Percentiles rank a stretch among this genome's conserved stretches.
Conservation (phyloP, 805 yeast genomes). For the Myxozyma geophila region DNA sequence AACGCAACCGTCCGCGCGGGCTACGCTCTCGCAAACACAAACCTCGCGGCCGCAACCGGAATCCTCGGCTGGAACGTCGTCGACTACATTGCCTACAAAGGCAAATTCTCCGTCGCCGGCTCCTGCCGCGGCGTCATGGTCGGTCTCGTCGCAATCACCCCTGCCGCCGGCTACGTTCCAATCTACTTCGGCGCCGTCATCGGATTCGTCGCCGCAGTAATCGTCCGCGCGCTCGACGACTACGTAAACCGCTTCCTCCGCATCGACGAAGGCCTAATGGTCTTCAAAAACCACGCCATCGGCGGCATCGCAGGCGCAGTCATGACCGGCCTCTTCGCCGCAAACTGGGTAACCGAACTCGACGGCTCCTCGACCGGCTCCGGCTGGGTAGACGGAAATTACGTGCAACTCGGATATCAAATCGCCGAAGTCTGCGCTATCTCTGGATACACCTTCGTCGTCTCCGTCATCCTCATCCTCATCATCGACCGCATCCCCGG, state of each 20-base stretch:
- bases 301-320: slow-evolving; percentile 84
- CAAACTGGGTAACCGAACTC: slow-evolving; percentile 75
- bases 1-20: slow-evolving; percentile 89
- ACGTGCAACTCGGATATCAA: slow-evolving; percentile 84
- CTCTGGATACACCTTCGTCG: slow-evolving; percentile 73
- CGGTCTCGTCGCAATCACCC: slow-evolving; percentile 93
- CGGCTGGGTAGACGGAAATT: slow-evolving; percentile 83
- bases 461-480: slow-evolving; percentile 70
- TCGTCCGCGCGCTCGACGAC: slow-evolving; percentile 30
- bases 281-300: slow-evolving; percentile 87
- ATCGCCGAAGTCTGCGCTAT: slow-evolving; percentile 75
- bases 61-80: slow-evolving; percentile 93
- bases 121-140: slow-evolving; percentile 92
- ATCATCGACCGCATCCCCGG: slow-evolving; percentile 76
- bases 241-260: slow-evolving; percentile 52
- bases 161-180: slow-evolving; percentile 96
- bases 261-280: slow-evolving; percentile 95
- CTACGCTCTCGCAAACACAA: slow-evolving; percentile 92
- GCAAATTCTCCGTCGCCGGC: slow-evolving; percentile 85
- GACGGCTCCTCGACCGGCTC: slow-evolving; percentile 59
- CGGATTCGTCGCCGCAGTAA: slow-evolving; percentile 58
- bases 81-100: slow-evolving; percentile 67
- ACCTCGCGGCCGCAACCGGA: slow-evolving; percentile 91
- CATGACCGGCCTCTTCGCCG: slow-evolving; percentile 90
- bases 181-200: slow-evolving; percentile 84